Evolutionary conservation across 257 asterid genomes (phyloP).

Genomic region (Craterostigma plantagineum): DNA sequence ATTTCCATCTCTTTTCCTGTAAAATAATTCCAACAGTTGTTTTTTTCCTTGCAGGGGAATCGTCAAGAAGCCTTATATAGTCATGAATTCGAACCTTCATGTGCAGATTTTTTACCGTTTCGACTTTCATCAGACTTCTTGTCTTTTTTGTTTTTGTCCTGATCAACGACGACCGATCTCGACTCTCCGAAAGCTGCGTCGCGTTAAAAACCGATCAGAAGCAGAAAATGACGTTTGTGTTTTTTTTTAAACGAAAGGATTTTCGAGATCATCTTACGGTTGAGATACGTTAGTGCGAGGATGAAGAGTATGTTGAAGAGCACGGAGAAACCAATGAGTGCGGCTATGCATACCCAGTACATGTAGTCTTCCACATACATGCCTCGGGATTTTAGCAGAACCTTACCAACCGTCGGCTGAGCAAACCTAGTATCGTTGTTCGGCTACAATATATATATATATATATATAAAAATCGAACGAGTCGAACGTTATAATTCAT

Average conservation of each 20-base stretch:
- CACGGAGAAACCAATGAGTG: constrained; percentile 51
- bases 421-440: constrained; percentile 18
- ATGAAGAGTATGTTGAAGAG: constrained; percentile 56
- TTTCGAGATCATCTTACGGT: constrained; percentile 38
- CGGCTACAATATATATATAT: constrained; percentile 28
- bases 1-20: constrained; percentile 32
- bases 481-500: background rate
- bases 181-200: constrained; percentile 63
- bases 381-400: constrained; percentile 59
- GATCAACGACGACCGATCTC: constrained; percentile 29
- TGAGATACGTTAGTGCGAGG: constrained; percentile 54
- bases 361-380: constrained; percentile 35
- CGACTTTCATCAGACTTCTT: constrained; percentile 4
- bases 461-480: background rate
- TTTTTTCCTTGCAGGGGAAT: background rate
- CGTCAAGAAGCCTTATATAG: too few relatives aligned
- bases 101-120: background rate
- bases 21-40: constrained; percentile 2
- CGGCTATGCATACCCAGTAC: constrained; percentile 62
- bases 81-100: too few relatives aligned
- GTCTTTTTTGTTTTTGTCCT: constrained; percentile 21
- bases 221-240: too few relatives aligned
- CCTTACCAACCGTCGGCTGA: constrained; percentile 59
- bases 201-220: background rate
- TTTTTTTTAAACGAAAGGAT: background rate